These are phyloP conservation scores for Oryza glaberrima DNA, from an alignment of 176 grass and related monocot species.

Conservation along the genomic window DNA sequence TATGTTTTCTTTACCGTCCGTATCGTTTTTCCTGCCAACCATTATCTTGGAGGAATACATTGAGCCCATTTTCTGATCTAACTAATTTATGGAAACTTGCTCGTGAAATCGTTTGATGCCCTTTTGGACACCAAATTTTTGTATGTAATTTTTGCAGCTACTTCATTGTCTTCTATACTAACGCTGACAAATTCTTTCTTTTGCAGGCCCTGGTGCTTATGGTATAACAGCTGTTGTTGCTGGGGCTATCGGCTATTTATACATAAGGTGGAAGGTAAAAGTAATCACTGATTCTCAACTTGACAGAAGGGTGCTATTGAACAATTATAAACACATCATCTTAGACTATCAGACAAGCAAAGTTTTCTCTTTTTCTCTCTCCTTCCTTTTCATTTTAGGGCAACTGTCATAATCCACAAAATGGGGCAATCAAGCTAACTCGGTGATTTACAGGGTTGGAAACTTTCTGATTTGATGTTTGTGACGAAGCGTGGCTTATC, in stretches of 20 bases:
- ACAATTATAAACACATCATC: not conserved
- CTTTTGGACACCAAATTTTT: not conserved
- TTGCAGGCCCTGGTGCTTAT: conserved; percentile 57
- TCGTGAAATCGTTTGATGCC: not conserved
- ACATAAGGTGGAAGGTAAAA: conserved; percentile 90
- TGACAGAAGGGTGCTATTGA: not conserved
- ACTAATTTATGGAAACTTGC: not conserved
- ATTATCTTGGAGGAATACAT: not conserved
- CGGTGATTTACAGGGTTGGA: conserved; percentile 72
- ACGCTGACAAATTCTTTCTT: not conserved
- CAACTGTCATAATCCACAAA: conserved; percentile 4
- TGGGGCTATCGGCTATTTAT: conserved; percentile 82
- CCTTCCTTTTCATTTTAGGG: conserved; percentile 24
- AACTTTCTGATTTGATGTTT: conserved; percentile 97
- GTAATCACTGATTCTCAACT: not conserved
- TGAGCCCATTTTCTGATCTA: not conserved
- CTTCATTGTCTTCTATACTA: not conserved
- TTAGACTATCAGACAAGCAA: conserved; percentile 4
- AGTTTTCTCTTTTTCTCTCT: not conserved
- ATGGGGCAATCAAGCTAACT: conserved; percentile 24
- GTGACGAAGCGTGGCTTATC: conserved; percentile 77
- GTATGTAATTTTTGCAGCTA: not conserved
- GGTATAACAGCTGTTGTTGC: conserved; percentile 67
- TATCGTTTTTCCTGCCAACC: not conserved
- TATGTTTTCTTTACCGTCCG: not conserved